Percentiles rank a stretch among this genome's conserved stretches.
Conservation (phyloP, 805 yeast species). For the Sugiyamaella smithiae region DNA sequence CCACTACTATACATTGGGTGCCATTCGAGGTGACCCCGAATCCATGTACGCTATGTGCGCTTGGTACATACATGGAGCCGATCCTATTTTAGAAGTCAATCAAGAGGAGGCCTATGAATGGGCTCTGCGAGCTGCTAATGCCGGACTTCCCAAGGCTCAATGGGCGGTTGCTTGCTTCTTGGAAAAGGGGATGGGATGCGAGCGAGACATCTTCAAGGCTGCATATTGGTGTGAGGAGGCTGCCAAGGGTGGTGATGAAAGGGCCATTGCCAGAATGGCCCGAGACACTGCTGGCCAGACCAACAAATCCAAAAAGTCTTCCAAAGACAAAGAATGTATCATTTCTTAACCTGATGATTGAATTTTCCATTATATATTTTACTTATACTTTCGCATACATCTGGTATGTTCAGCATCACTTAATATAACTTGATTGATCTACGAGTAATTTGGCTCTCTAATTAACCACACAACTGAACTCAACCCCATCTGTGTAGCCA, state of each 20-base stretch:
- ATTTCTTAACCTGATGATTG: conserved; percentile 6
- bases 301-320: conserved; percentile 1
- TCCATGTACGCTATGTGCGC: conserved; percentile 95
- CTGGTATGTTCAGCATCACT: too few species aligned
- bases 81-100: conserved; percentile 74
- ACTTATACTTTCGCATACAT: too few species aligned
- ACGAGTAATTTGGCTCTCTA: too few species aligned
- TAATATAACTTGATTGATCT: too few species aligned
- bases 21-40: conserved; percentile 79
- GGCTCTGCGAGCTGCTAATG: conserved; percentile 83
- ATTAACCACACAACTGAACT: too few species aligned
- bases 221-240: conserved; percentile 75
- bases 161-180: conserved; percentile 78
- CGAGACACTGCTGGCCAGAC: conserved; percentile 10
- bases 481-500: too few species aligned
- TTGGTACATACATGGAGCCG: conserved; percentile 92
- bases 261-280: conserved; percentile 42
- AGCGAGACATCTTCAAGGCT: conserved; percentile 53
- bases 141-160: conserved; percentile 78
- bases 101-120: conserved; percentile 88
- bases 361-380: too few species aligned
- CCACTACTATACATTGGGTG: conserved; percentile 91
- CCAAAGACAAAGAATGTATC: conserved; percentile 11
- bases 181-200: conserved; percentile 87
- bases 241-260: conserved; percentile 55